Evolutionary conservation across 1,139 yeast genomes (phyloP).

Genomic region (Nakaseomyces delphensis): DNA sequence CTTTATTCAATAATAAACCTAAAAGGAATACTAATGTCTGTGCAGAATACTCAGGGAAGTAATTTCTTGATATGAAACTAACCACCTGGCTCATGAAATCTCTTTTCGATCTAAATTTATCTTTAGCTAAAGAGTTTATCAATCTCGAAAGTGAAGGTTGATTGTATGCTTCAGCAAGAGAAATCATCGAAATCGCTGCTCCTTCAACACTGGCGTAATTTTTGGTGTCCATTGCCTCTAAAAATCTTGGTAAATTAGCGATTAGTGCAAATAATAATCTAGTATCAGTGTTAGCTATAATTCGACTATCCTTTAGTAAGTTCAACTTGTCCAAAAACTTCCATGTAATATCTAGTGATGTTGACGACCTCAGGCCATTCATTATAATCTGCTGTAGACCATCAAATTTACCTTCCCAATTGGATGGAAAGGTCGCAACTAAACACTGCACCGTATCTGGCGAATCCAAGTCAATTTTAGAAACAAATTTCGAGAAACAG

Average conservation of each 20-base stretch:
- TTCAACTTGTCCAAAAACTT: conserved; percentile 66
- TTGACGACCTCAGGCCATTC: conserved; percentile 75
- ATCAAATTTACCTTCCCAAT: conserved; percentile 91
- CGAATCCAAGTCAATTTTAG: conserved; percentile 79
- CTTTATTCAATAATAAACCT: conserved; percentile 70
- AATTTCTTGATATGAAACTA: conserved; percentile 53
- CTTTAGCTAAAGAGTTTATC: conserved; percentile 64
- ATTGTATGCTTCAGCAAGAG: conserved; percentile 50
- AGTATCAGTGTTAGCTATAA: conserved; percentile 65
- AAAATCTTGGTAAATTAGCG: conserved; percentile 73
- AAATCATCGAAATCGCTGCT: conserved; percentile 52
- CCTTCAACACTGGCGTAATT: conserved; percentile 45
- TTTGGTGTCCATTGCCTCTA: conserved; percentile 64
- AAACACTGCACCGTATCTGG: conserved; percentile 79
- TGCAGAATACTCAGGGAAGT: conserved; percentile 70
- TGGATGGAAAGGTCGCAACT: conserved; percentile 80
- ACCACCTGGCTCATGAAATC: conserved; percentile 81
- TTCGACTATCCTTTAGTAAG: conserved; percentile 58
- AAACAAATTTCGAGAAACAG: conserved; percentile 69
- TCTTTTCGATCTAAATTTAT: conserved; percentile 74
- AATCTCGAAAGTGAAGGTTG: conserved; percentile 62
- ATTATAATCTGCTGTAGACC: conserved; percentile 75
- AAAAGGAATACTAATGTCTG: conserved; percentile 64
- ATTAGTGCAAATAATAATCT: conserved; percentile 64
- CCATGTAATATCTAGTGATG: conserved; percentile 71